A percentile compares a stretch with the other conserved stretches of the same genome.
Conservation (phyloP, 2,329 filamentous ascomycete species). For the Pezicula rhizophila region DNA sequence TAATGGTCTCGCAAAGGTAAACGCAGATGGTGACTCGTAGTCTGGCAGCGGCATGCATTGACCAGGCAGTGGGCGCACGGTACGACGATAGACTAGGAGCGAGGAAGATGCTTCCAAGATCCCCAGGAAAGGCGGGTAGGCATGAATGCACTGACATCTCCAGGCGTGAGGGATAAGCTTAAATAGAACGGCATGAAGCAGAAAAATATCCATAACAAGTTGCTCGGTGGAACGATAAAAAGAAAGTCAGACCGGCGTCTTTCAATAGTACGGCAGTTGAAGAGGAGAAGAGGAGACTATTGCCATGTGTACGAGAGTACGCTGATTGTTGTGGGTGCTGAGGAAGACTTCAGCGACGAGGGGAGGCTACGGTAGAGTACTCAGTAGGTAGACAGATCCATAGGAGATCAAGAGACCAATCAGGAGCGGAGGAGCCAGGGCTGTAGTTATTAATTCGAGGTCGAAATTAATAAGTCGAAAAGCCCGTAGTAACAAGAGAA, state of each 20-base stretch:
- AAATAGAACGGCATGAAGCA: not conserved
- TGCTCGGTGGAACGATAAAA: not conserved
- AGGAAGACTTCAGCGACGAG: too few relatives aligned
- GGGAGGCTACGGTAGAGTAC: too few relatives aligned
- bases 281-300: not conserved
- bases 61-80: not conserved
- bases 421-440: too few relatives aligned
- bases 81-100: not conserved
- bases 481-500: too few relatives aligned
- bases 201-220: not conserved
- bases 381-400: too few relatives aligned
- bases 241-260: not conserved
- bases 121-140: not conserved
- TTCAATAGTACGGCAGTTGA: not conserved
- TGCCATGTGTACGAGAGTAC: too few relatives aligned
- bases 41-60: constrained; percentile 1
- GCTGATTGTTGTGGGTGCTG: too few relatives aligned
- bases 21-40: too few relatives aligned
- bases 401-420: too few relatives aligned
- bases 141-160: not conserved
- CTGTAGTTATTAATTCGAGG: too few relatives aligned
- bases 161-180: not conserved
- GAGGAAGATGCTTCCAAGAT: not conserved
- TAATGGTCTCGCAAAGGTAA: not conserved
- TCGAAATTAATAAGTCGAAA: too few relatives aligned